Percentiles rank a stretch among this genome's conserved stretches.
phyloP scores from a whole-genome alignment of 768 basidiomycete genomes.

The Crucibulum laeve region DNA sequence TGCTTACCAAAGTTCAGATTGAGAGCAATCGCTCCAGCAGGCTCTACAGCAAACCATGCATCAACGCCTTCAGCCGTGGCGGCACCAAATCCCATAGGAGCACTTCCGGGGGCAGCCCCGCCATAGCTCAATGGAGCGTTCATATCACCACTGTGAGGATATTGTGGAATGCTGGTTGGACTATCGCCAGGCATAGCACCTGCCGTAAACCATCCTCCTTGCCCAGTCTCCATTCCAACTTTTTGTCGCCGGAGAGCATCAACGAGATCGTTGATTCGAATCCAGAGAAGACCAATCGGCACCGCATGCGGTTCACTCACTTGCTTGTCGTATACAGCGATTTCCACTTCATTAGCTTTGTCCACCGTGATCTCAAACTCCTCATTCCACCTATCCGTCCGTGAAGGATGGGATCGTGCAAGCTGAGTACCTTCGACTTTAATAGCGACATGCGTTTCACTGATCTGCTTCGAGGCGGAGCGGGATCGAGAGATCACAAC shows the following conservation, averaged over 20 bases:
- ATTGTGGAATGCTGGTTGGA: conserved; percentile 23
- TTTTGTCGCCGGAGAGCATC: conserved; percentile 92
- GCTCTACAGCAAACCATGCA: conserved; percentile 96
- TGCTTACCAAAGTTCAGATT: conserved; percentile 88
- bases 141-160: conserved; percentile 33
- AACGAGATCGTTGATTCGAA: conserved; percentile 89
- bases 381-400: conserved; percentile 97
- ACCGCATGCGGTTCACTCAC: conserved; percentile 74
- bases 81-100: conserved; percentile 27
- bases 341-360: conserved; percentile 98
- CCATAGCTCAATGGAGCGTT: conserved; percentile 47
- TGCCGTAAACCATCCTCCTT: conserved; percentile 95
- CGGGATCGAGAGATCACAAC: conserved; percentile 59
- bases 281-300: conserved; percentile 94
- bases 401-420: conserved; percentile 87
- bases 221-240: conserved; percentile 80
- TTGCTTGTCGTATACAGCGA: conserved; percentile 92
- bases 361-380: conserved; percentile 95
- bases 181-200: conserved; percentile 76
- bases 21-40: conserved; percentile 88
- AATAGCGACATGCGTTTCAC: conserved; percentile 89
- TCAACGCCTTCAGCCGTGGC: conserved; percentile 76
- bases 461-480: conserved; percentile 72
- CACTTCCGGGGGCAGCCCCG: conserved; percentile 35
- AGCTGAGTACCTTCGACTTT: conserved; percentile 95